Evolutionary conservation across 2,329 filamentous ascomycete genomes (phyloP), one percentile per base, ranked within the genome.

Genomic region (Calonectria pteridis): DNA sequence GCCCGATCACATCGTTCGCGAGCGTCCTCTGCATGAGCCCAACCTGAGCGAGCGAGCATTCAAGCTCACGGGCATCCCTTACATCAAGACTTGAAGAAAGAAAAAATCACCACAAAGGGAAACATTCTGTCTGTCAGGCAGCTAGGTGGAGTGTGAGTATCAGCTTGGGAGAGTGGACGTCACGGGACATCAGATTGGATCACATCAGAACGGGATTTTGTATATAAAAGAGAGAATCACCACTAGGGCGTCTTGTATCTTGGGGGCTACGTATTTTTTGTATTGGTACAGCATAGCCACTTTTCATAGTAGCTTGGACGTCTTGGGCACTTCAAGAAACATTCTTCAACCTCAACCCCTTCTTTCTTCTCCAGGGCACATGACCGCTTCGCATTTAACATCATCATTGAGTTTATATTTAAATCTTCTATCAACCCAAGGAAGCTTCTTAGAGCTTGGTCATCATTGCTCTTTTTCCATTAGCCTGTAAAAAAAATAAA

Each of bases 31-130:
- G 10, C 75, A 78, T 6, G 77, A 77, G 16, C 77, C 77, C 1
- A 59, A 72, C 1, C 40, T 78, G 14, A 26, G 46, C 0, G 77
- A 78, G 71, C 55, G 77, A 18, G 77, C 77, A 0, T 78, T 76
- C n/a, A 78, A 77, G 74, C 37, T 78, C n/a, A 78, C 77, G 4
- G 77, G 77, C 9, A 78, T 78, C 58, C 77, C 77, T 9, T 78
- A 78, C 7, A 78, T 78, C 29, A 73, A 78, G 53, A 26, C 68
- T 16, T 51, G 23, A 51, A 35, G 31, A 26, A 43, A 4, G 2
- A n/a, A 26, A 14, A 10, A 31, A 29, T 4, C 3, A n/a, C 2
- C 10, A 35, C 28, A 28, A 35, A 35, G 23, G 18, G 10, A 18
- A 9, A 1, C n/a, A 23, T 23, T 6, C 51, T 13, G 28, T n/a